Evolutionary conservation across 1,284 basidiomycete species (phyloP).

Genomic region (Entoloma clypeatum): DNA sequence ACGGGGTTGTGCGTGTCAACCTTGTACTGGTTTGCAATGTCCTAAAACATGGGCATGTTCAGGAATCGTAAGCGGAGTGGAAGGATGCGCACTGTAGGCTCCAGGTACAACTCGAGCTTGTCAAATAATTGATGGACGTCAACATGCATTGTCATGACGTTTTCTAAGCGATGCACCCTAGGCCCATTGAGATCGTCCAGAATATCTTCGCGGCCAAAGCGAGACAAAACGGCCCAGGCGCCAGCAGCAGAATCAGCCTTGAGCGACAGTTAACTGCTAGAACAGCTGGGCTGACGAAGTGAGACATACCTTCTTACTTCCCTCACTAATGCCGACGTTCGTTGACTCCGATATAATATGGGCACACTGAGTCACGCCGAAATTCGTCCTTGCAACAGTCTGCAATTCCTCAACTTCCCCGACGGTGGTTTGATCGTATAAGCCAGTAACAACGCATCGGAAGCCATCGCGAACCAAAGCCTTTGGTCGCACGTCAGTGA

Average conservation of each 20-base stretch:
- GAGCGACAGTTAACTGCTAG: not conserved
- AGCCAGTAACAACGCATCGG: slow-evolving; percentile 26
- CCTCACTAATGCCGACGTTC: not conserved
- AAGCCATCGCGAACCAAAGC: slow-evolving; percentile 27
- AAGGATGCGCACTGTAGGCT: slow-evolving; percentile 23
- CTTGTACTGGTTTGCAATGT: not conserved
- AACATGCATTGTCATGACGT: slow-evolving; percentile 27
- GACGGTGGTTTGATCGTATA: slow-evolving; percentile 14
- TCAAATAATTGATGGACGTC: slow-evolving; percentile 23
- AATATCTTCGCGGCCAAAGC: slow-evolving; percentile 9
- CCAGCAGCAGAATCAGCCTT: slow-evolving; percentile 8
- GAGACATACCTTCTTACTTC: not conserved
- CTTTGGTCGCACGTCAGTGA: too few relatives aligned
- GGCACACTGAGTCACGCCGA: slow-evolving; percentile 1
- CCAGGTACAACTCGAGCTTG: slow-evolving; percentile 26
- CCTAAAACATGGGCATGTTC: too few relatives aligned
- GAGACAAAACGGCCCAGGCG: slow-evolving; percentile 10
- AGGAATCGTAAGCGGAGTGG: too few relatives aligned
- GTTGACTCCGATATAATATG: slow-evolving; percentile 8
- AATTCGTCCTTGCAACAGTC: not conserved
- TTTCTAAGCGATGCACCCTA: slow-evolving; percentile 28
- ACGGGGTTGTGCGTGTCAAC: not conserved
- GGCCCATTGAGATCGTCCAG: slow-evolving; percentile 22
- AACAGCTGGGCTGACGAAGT: not conserved
- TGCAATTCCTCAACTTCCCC: not conserved